These are phyloP conservation scores for Nothophoma quercina DNA, from an alignment of 2,329 filamentous ascomycete species.

Conservation along the genomic window DNA sequence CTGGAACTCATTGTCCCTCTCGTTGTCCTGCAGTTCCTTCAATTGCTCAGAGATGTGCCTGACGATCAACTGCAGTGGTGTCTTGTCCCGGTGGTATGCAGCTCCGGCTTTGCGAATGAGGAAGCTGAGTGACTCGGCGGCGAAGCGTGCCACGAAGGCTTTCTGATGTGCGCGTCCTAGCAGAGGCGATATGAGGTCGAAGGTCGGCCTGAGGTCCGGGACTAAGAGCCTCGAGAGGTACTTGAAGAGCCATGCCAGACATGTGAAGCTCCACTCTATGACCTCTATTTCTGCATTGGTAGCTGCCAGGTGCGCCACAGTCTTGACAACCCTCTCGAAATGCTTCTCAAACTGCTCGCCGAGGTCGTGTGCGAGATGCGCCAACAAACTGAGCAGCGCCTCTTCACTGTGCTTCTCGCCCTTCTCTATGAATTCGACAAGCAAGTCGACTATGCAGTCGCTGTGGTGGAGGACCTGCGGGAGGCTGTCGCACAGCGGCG, in stretches of 20 bases:
- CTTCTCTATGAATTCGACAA: conserved; percentile 78
- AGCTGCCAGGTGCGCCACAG: conserved; percentile 80
- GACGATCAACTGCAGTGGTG: conserved; percentile 74
- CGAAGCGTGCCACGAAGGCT: conserved; percentile 87
- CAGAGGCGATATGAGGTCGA: conserved; percentile 81
- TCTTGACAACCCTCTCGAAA: conserved; percentile 76
- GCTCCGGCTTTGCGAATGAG: conserved; percentile 87
- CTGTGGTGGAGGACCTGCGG: conserved; percentile 92
- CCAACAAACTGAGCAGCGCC: conserved; percentile 84
- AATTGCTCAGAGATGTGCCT: conserved; percentile 76
- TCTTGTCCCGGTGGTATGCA: conserved; percentile 74
- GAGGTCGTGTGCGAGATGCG: conserved; percentile 93
- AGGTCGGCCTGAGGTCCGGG: conserved; percentile 83
- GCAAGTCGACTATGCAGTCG: conserved; percentile 78
- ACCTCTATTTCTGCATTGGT: conserved; percentile 81
- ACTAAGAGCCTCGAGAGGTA: conserved; percentile 89
- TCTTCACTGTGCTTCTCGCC: conserved; percentile 84
- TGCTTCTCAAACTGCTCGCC: conserved; percentile 87
- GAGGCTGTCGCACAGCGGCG: conserved; percentile 84
- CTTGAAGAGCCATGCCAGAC: conserved; percentile 95
- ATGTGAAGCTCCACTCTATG: conserved; percentile 97
- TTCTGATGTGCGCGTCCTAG: conserved; percentile 85
- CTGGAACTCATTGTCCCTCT: conserved; percentile 74
- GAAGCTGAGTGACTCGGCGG: conserved; percentile 94
- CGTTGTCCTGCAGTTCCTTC: conserved; percentile 59